Percentiles rank a stretch among this genome's conserved stretches.
These are phyloP conservation scores for Daldinia decipiens DNA, from an alignment of 495 filamentous ascomycete genomes.

Conservation along the genomic window DNA sequence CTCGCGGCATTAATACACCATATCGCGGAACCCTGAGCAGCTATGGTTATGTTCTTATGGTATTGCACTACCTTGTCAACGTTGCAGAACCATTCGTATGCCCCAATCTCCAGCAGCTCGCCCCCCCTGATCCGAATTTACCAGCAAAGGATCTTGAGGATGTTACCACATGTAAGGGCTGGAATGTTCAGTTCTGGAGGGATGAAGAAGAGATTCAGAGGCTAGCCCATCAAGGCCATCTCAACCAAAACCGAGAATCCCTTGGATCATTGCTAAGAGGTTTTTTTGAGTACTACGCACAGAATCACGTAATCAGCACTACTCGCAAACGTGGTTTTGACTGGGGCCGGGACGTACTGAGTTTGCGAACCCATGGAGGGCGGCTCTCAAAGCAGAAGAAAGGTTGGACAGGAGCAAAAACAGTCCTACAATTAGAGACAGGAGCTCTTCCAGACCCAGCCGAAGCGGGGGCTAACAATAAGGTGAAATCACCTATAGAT, in stretches of 20 bases:
- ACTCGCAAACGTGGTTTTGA: constrained; percentile 63
- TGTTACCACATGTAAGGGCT: constrained; percentile 61
- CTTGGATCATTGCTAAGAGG: constrained; percentile 73
- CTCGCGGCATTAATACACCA: constrained; percentile 80
- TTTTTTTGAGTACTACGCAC: constrained; percentile 85
- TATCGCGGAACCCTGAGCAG: constrained; percentile 84
- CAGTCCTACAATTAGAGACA: constrained; percentile 52
- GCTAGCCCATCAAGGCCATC: constrained; percentile 58
- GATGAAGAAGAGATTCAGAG: constrained; percentile 69
- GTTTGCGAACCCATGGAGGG: constrained; percentile 74
- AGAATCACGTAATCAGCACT: constrained; percentile 56
- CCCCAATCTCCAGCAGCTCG: constrained; percentile 75
- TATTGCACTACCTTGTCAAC: constrained; percentile 89
- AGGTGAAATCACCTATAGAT: constrained; percentile 19
- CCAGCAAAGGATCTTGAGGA: constrained; percentile 54
- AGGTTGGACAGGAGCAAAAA: constrained; percentile 79
- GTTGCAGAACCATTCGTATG: constrained; percentile 79
- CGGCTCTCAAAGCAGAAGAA: constrained; percentile 75
- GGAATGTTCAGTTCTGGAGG: constrained; percentile 73
- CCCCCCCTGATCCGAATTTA: constrained; percentile 54
- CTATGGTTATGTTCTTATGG: constrained; percentile 91
- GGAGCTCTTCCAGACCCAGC: constrained; percentile 21
- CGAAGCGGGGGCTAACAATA: constrained; percentile 32
- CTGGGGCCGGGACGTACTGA: constrained; percentile 77
- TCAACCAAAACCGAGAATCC: constrained; percentile 69